A percentile compares a stretch with the other conserved stretches of the same genome.
These are phyloP conservation scores for Wickerhamomyces sp. DNA, from an alignment of 1,139 yeast species.

Conservation along the genomic window DNA sequence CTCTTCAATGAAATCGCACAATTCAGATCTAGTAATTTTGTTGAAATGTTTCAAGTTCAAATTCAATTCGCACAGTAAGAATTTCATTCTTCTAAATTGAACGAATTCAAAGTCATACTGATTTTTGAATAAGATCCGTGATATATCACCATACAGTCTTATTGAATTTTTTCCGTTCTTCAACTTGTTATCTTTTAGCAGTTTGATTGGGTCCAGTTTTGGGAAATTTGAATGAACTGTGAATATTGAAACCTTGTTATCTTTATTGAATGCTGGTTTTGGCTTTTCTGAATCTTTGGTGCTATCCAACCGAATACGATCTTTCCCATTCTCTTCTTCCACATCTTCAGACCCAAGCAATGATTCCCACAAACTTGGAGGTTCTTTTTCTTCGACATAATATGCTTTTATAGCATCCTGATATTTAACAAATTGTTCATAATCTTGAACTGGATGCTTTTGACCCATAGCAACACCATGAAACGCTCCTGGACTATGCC, in stretches of 20 bases:
- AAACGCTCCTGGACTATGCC: conserved; percentile 31
- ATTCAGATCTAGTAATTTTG: conserved; percentile 38
- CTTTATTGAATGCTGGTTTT: conserved; percentile 34
- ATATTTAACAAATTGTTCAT: conserved; percentile 18
- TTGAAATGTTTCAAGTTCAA: conserved; percentile 42
- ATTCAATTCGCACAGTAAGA: conserved; percentile 50
- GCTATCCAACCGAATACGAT: too few species aligned
- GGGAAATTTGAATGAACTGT: conserved; percentile 61
- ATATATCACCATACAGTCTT: conserved; percentile 42
- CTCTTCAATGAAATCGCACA: conserved; percentile 47
- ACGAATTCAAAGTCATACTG: conserved; percentile 49
- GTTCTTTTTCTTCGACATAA: conserved; percentile 70
- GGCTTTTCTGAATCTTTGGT: too few species aligned
- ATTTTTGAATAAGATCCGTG: conserved; percentile 26
- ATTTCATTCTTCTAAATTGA: conserved; percentile 58
- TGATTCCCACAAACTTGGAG: conserved; percentile 52
- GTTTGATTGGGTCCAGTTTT: conserved; percentile 54
- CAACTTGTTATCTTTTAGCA: conserved; percentile 38
- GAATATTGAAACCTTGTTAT: conserved; percentile 11
- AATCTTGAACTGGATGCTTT: conserved; percentile 37
- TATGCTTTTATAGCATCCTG: conserved; percentile 52
- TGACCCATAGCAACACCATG: conserved; percentile 42
- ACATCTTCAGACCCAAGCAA: conserved; percentile 51
- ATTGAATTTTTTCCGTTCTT: conserved; percentile 40
- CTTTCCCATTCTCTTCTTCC: conserved; percentile 64